These are phyloP conservation scores for Scolecobasidium constrictum DNA, from an alignment of 2,329 filamentous ascomycete genomes.

Conservation along the genomic window DNA sequence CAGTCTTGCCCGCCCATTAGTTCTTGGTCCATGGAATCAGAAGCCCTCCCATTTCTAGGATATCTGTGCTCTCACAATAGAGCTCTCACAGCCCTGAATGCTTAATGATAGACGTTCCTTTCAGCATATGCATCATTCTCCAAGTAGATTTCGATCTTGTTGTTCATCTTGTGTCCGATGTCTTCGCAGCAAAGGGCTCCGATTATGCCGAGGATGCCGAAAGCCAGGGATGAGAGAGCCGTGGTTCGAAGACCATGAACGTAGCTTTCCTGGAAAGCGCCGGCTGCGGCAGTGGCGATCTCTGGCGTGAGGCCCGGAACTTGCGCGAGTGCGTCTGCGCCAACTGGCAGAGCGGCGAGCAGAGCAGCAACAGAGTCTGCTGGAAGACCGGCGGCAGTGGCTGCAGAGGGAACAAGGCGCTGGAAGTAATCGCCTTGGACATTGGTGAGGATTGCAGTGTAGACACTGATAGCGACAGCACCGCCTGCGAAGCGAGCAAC, in stretches of 20 bases:
- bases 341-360: constrained; percentile 10
- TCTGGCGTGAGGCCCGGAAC: constrained; percentile 8
- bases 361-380: constrained; percentile 11
- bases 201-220: constrained; percentile 10
- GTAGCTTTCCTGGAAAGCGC: constrained; percentile 23
- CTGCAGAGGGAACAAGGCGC: constrained; percentile 12
- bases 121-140: constrained; percentile 15
- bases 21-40: too few species aligned
- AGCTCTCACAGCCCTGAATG: too few species aligned
- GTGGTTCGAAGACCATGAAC: constrained; percentile 14
- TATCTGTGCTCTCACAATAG: too few species aligned
- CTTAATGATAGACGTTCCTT: constrained; percentile 4
- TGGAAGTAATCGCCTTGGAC: constrained; percentile 8
- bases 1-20: too few species aligned
- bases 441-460: constrained; percentile 14
- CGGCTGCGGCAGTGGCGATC: constrained; percentile 18
- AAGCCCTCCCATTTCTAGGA: too few species aligned
- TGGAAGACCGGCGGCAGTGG: constrained; percentile 13
- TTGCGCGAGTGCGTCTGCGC: constrained; percentile 6
- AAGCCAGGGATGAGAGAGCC: constrained; percentile 7
- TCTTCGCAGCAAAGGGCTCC: constrained; percentile 22
- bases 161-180: constrained; percentile 25
- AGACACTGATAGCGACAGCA: constrained; percentile 9
- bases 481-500: constrained; percentile 9
- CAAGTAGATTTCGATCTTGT: constrained; percentile 28